Evolutionary conservation across 257 asterid genomes (phyloP), one percentile per base, ranked within the genome.

Genomic region (Solanum habrochaites): DNA sequence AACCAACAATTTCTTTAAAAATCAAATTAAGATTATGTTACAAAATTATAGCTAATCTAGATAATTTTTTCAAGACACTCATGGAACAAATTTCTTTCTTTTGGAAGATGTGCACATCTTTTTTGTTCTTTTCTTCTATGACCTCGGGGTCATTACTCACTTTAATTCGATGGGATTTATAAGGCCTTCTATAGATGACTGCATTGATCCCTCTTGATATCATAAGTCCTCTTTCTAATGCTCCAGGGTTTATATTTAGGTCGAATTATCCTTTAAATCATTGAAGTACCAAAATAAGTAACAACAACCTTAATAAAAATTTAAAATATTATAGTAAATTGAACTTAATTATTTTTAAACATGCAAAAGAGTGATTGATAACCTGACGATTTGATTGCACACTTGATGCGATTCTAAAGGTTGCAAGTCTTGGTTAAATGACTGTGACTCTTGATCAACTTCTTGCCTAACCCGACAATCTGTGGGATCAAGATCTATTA

Each of bases 401-500:
- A 31, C 5, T 23, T 23, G 14, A 6, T 23, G 4, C 1, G 27
- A 60, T 60, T 60, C 25, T 21, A 60, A 1, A 21, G 6, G 15
- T 4, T 23, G 31, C 6, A 12, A 11, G 7, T 11, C 7, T 12
- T 11, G 1, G 12, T 62, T 11, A 29, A 11, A 62, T n/a, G 70
- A n/a, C 16, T 62, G 16, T 62, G 2, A n/a, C 0, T 62, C 8
- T 25, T 11, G 70, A 1, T 62, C 15, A n/a, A 62, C 70, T 62
- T 62, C 31, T n/a, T 62, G 16, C 2, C 7, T n/a, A n/a, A 4
- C 7, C n/a, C 31, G 3, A n/a, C 1, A 1, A 62, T 62, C 3
- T 16, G 4, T 0, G 2, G 2, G 3, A 4, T 11, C 6, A n/a
- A n/a, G 4, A 16, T 2, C 16, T 62, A 13, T n/a, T 10, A 0